Percentiles rank a stretch among this genome's conserved stretches.
phyloP scores from a whole-genome alignment of 352 stramenopile genomes.

The Globisporangium nunn region DNA sequence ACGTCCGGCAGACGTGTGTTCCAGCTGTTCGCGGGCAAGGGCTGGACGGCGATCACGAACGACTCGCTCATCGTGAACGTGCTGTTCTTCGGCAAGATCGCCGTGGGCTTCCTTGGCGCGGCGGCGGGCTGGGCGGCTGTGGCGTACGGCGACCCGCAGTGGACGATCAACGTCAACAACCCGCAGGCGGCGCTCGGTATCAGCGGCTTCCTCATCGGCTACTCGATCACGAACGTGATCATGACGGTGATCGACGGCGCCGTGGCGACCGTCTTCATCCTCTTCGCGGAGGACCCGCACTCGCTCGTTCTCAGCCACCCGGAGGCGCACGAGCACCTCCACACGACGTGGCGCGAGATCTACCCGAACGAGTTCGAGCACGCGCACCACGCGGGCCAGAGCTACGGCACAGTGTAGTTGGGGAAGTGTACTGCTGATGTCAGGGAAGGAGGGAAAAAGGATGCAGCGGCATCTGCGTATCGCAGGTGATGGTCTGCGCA shows the following conservation, averaged over 20 bases:
- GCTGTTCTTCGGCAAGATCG: constrained; percentile 52
- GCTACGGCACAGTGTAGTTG: neutral
- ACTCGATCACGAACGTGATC: constrained; percentile 41
- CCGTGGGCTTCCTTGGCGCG: constrained; percentile 44
- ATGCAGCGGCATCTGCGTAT: no score
- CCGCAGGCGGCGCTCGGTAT: constrained; percentile 33
- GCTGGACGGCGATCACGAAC: constrained; percentile 58
- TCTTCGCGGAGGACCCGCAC: constrained; percentile 45
- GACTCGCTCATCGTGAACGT: constrained; percentile 64
- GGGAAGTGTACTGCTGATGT: no score
- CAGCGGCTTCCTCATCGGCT: constrained; percentile 43
- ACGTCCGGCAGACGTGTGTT: constrained; percentile 39
- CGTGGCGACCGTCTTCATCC: constrained; percentile 45
- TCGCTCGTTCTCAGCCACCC: constrained; percentile 30
- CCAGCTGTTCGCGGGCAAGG: constrained; percentile 47
- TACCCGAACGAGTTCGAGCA: constrained; percentile 31
- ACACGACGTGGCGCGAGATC: constrained; percentile 40
- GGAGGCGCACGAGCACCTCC: constrained; percentile 28
- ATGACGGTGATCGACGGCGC: constrained; percentile 42
- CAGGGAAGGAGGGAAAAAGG: no score
- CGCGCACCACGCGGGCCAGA: neutral
- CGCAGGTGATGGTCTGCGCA: no score
- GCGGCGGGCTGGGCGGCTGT: constrained; percentile 29
- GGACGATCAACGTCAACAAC: constrained; percentile 38
- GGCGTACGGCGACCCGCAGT: constrained; percentile 29